Evolutionary conservation across 2,329 filamentous ascomycete species (phyloP).

Genomic region (Fusarium duplospermum): DNA sequence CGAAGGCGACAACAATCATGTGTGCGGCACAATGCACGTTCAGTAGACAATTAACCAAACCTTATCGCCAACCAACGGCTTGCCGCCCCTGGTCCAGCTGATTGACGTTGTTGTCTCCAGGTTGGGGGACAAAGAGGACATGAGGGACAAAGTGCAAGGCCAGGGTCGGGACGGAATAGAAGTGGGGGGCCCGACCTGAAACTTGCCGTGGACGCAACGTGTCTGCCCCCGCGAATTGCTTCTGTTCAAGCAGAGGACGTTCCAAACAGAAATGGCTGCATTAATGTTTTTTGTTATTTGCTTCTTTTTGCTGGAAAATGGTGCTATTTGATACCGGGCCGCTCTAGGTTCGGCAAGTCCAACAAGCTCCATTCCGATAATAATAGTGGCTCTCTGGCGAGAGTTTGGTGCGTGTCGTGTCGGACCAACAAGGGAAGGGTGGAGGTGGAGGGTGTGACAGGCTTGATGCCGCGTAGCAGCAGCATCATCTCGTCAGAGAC

Average conservation of each 20-base stretch:
- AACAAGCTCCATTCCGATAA: slow-evolving; percentile 8
- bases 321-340: slow-evolving; percentile 36
- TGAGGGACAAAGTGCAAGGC: slow-evolving; percentile 15
- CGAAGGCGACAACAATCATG: background rate
- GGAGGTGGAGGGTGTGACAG: slow-evolving; percentile 10
- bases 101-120: background rate
- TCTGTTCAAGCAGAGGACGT: slow-evolving; percentile 22
- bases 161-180: slow-evolving; percentile 9
- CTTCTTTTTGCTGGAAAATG: slow-evolving; percentile 33
- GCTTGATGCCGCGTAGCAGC: background rate
- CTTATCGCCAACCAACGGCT: background rate
- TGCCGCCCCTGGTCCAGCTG: background rate
- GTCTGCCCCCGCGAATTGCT: slow-evolving; percentile 38
- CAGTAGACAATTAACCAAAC: background rate
- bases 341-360: slow-evolving; percentile 3
- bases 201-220: slow-evolving; percentile 35
- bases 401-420: background rate
- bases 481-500: slow-evolving; percentile 11
- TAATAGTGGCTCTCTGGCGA: background rate
- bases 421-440: slow-evolving; percentile 5
- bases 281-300: slow-evolving; percentile 34
- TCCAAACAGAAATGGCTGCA: slow-evolving; percentile 34
- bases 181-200: slow-evolving; percentile 39
- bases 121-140: slow-evolving; percentile 1
- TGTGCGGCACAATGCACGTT: background rate